phyloP scores from a whole-genome alignment of 371 early-diverging fungal species.

The Umbelopsis sp. region DNA sequence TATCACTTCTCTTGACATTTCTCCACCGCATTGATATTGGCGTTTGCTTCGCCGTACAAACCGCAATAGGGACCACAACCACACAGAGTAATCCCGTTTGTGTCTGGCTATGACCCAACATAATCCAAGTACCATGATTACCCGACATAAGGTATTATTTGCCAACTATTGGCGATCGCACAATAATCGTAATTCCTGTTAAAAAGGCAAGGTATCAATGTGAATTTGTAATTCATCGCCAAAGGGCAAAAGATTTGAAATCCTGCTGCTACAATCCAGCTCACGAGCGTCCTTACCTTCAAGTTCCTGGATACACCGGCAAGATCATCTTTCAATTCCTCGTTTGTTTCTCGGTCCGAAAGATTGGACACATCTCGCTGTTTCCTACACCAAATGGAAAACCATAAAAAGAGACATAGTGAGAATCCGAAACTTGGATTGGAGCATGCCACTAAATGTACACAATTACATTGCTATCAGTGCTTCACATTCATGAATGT shows the following conservation, averaged over 20 bases:
- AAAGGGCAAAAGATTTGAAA: neutral
- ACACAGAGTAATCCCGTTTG: no score
- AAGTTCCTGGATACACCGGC: neutral
- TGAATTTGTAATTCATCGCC: neutral
- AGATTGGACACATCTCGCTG: neutral
- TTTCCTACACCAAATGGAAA: neutral
- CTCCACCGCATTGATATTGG: neutral
- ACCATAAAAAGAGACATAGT: neutral
- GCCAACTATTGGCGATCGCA: neutral
- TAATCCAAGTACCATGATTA: neutral
- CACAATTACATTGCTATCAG: neutral
- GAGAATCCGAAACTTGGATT: no score
- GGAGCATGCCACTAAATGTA: neutral
- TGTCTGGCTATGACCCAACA: no score
- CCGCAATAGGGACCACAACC: neutral
- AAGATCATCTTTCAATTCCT: neutral
- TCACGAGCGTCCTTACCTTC: neutral
- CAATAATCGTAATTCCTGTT: neutral
- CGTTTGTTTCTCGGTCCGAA: neutral
- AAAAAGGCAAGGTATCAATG: no score
- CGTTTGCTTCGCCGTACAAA: neutral
- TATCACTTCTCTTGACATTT: neutral
- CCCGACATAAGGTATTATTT: neutral
- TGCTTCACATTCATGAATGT: neutral
- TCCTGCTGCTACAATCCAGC: neutral